Evolutionary conservation across 2,329 filamentous ascomycete genomes (phyloP).

Genomic region (Penicillium sp.): DNA sequence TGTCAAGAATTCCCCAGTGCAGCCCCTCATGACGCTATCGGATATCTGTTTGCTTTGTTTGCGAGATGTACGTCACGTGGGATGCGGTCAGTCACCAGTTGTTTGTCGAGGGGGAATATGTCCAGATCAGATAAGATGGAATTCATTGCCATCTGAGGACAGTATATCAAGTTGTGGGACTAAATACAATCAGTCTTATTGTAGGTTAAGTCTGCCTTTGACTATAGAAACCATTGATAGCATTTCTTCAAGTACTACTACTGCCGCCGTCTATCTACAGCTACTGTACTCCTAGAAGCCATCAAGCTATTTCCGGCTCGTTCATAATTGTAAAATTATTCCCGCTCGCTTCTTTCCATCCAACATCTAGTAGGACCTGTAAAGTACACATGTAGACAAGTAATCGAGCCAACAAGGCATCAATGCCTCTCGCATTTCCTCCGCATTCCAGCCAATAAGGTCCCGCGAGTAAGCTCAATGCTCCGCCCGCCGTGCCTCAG

Average conservation of each 20-base stretch:
- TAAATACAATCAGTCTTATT: neutral
- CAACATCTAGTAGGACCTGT: neutral
- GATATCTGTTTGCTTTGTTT: constrained; percentile 32
- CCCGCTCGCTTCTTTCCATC: neutral
- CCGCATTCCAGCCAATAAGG: neutral
- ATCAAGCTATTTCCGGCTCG: neutral
- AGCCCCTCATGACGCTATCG: constrained; percentile 32
- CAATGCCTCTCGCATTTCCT: neutral
- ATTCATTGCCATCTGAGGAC: neutral
- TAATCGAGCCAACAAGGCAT: neutral
- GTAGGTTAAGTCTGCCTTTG: neutral
- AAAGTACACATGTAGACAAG: neutral
- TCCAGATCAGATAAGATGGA: too few relatives aligned
- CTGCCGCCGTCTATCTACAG: neutral
- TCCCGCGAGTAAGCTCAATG: neutral
- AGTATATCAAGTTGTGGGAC: neutral
- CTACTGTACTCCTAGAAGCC: neutral
- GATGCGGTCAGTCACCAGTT: neutral
- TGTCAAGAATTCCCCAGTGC: constrained; percentile 4
- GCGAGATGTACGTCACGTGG: constrained; percentile 22
- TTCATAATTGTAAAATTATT: neutral
- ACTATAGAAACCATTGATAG: neutral
- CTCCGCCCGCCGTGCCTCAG: constrained; percentile 1
- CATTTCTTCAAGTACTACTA: neutral
- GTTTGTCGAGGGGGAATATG: neutral